phyloP scores from a whole-genome alignment of 495 filamentous ascomycete genomes.

The Platismatia glauca region DNA sequence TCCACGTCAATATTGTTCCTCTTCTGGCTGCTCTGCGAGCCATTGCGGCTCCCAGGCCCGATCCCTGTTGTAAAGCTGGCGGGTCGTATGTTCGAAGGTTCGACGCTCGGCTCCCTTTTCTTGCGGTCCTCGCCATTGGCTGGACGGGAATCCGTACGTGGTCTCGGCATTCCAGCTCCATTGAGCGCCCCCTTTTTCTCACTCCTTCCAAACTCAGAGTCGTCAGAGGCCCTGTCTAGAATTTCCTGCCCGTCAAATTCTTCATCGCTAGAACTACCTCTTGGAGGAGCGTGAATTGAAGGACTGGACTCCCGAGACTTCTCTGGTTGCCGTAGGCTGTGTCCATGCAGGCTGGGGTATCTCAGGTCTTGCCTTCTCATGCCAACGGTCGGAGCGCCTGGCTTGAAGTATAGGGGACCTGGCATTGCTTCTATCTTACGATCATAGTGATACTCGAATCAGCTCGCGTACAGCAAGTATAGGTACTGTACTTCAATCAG shows the following conservation, averaged over 20 bases:
- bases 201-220: background rate
- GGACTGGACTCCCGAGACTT: background rate
- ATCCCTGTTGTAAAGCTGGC: background rate
- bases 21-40: constrained; percentile 8
- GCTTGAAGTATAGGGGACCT: background rate
- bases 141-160: background rate
- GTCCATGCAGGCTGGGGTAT: background rate
- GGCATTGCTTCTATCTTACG: background rate
- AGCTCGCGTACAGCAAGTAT: background rate
- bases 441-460: background rate
- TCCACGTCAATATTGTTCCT: background rate
- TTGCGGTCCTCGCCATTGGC: background rate
- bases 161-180: background rate
- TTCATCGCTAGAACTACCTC: background rate
- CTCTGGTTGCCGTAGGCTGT: background rate
- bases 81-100: background rate
- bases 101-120: background rate
- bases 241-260: background rate
- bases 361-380: background rate
- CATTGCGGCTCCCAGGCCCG: background rate
- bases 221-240: background rate
- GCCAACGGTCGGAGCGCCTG: background rate
- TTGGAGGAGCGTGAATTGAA: background rate
- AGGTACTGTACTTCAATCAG: too few relatives aligned
- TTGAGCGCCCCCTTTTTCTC: background rate